Conservation (phyloP, 2,329 filamentous ascomycete species). For the Phyllosticta paracitricarpa region DNA sequence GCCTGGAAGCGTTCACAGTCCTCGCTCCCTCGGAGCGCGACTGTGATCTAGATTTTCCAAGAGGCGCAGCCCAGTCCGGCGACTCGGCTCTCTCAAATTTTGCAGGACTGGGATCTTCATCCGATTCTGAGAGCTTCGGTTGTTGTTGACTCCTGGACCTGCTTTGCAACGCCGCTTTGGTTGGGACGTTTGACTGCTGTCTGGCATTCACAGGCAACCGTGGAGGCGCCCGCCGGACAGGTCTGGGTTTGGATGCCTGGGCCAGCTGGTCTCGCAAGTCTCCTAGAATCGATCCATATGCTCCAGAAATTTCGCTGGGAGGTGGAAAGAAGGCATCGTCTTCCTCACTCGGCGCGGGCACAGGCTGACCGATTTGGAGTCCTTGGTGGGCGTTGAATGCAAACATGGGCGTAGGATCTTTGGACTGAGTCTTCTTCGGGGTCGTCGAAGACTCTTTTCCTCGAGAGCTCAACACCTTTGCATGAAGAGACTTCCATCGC, state of each 20-base stretch:
- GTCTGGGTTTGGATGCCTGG: neutral
- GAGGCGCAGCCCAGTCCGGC: slow-evolving; percentile 7
- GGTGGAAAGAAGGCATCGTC: neutral
- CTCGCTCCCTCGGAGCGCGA: neutral
- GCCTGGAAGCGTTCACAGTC: neutral
- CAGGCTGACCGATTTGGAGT: slow-evolving; percentile 15
- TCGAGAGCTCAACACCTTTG: slow-evolving; percentile 20
- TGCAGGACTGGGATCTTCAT: neutral
- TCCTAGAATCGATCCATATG: slow-evolving; percentile 4
- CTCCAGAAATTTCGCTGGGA: neutral
- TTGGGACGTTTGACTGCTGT: neutral
- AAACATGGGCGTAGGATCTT: slow-evolving; percentile 14
- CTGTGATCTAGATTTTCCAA: neutral
- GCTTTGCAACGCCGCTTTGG: neutral
- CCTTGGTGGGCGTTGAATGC: slow-evolving; percentile 25
- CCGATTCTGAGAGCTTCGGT: neutral
- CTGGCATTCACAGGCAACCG: neutral
- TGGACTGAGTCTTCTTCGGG: neutral
- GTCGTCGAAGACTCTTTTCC: neutral
- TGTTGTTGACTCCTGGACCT: neutral
- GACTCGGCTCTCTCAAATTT: neutral
- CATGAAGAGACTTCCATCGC: slow-evolving; percentile 63
- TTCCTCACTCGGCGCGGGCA: neutral
- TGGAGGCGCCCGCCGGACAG: neutral
- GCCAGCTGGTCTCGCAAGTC: slow-evolving; percentile 1